Conservation (phyloP, 225 moss, liverwort and hornwort genomes). For the Bryum argenteum region DNA sequence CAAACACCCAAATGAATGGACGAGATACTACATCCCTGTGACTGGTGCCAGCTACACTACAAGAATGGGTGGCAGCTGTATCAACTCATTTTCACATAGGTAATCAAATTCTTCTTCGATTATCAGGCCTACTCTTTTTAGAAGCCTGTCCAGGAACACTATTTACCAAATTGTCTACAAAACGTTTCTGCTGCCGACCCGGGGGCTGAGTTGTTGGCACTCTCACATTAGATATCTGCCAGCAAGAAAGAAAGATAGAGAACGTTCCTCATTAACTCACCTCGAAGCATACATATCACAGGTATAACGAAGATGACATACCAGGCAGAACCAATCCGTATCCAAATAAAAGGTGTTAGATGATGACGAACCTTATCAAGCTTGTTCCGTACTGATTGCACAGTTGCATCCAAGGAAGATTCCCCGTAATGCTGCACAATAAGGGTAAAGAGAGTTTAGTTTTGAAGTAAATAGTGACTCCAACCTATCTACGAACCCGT, state of each 20-base stretch:
- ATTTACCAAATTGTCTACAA: slow-evolving; percentile 13
- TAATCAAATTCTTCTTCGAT: slow-evolving; percentile 56
- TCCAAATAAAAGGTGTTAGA: too few relatives aligned
- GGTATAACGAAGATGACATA: background rate
- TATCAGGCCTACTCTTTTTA: slow-evolving; percentile 51
- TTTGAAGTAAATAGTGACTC: too few relatives aligned
- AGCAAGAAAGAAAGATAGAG: slow-evolving; percentile 6
- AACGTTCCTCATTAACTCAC: background rate
- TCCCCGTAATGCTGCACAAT: slow-evolving; percentile 49
- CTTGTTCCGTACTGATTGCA: slow-evolving; percentile 54
- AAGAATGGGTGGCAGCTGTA: background rate
- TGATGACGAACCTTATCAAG: slow-evolving; percentile 45
- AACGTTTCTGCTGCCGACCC: slow-evolving; percentile 36
- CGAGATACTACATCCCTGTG: background rate
- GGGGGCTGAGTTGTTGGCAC: slow-evolving; percentile 23
- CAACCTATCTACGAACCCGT: too few relatives aligned
- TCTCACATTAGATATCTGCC: slow-evolving; percentile 51
- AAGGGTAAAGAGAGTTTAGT: too few relatives aligned
- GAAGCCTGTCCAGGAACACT: slow-evolving; percentile 23
- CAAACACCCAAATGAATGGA: too few relatives aligned
- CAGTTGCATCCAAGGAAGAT: slow-evolving; percentile 60
- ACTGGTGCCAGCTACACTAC: background rate
- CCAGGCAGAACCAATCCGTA: too few relatives aligned
- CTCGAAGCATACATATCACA: slow-evolving; percentile 6
- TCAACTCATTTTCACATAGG: background rate